A percentile compares a stretch with the other conserved stretches of the same genome.
Evolutionary conservation across 2,329 filamentous ascomycete species (phyloP).

Genomic region (Rasamsonia emersonii): DNA sequence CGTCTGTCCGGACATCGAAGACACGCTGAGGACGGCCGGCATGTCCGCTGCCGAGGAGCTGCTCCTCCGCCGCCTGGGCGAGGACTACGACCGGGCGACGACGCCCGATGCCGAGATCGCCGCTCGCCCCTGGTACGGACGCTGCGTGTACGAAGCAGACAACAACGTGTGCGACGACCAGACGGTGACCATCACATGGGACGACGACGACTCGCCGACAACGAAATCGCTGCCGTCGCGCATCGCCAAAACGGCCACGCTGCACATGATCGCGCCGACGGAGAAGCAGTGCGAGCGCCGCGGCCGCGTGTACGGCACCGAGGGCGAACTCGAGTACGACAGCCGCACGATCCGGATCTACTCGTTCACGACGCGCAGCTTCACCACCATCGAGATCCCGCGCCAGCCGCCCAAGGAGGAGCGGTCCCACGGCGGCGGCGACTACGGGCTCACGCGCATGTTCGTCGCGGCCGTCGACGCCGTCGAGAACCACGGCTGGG

Average conservation of each 20-base stretch:
- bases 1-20: constrained; percentile 87
- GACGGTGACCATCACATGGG: constrained; percentile 79
- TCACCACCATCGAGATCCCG: constrained; percentile 50
- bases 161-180: constrained; percentile 95
- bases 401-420: constrained; percentile 49
- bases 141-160: constrained; percentile 90
- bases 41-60: constrained; percentile 42
- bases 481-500: constrained; percentile 63
- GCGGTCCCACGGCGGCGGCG: constrained; percentile 62
- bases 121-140: constrained; percentile 63
- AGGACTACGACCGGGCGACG: constrained; percentile 49
- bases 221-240: constrained; percentile 32
- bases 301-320: constrained; percentile 75
- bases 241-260: constrained; percentile 72
- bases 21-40: constrained; percentile 46
- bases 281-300: constrained; percentile 79
- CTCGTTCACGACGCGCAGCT: constrained; percentile 54
- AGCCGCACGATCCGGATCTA: constrained; percentile 67
- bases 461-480: constrained; percentile 75
- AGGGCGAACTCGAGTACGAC: constrained; percentile 81
- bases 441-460: constrained; percentile 68
- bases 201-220: constrained; percentile 53
- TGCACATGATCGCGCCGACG: constrained; percentile 92
- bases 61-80: constrained; percentile 40
- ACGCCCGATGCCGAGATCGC: constrained; percentile 46